Conservation (phyloP, 169 alveolate genomes). For the Plasmodium sp. region DNA sequence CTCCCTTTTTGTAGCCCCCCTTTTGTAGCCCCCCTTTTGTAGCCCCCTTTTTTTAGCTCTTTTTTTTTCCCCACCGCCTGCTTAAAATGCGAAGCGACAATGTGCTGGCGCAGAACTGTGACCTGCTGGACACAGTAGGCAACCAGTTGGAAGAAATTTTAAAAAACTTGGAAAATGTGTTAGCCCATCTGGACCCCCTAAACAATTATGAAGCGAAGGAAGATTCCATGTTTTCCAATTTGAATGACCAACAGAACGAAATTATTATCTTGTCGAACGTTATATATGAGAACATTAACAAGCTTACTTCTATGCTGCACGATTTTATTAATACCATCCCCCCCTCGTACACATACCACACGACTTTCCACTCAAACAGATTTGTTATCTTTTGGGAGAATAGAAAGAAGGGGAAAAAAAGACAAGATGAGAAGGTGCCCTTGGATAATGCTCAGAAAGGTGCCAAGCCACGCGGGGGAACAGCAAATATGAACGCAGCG, state of each 20-base stretch:
- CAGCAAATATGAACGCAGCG: not conserved
- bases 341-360: slow-evolving; percentile 61
- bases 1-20: not conserved
- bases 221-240: slow-evolving; percentile 23
- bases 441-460: not conserved
- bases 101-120: slow-evolving; percentile 5
- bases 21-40: not conserved
- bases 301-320: slow-evolving; percentile 26
- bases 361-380: slow-evolving; percentile 13
- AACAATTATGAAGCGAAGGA: slow-evolving; percentile 40
- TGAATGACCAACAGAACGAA: slow-evolving; percentile 38
- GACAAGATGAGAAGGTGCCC: not conserved
- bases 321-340: slow-evolving; percentile 70
- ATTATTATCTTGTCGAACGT: slow-evolving; percentile 51
- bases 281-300: slow-evolving; percentile 27
- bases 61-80: not conserved
- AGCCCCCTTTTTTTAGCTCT: not conserved
- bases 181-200: slow-evolving; percentile 31
- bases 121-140: slow-evolving; percentile 27
- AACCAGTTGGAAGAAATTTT: slow-evolving; percentile 23
- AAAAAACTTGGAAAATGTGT: slow-evolving; percentile 29
- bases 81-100: slow-evolving; percentile 26
- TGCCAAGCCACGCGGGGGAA: not conserved
- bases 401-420: slow-evolving; percentile 11
- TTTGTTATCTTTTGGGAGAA: slow-evolving; percentile 31